phyloP scores from a whole-genome alignment of 108 stramenopile species.

The Cylindrotheca fusiformis region DNA sequence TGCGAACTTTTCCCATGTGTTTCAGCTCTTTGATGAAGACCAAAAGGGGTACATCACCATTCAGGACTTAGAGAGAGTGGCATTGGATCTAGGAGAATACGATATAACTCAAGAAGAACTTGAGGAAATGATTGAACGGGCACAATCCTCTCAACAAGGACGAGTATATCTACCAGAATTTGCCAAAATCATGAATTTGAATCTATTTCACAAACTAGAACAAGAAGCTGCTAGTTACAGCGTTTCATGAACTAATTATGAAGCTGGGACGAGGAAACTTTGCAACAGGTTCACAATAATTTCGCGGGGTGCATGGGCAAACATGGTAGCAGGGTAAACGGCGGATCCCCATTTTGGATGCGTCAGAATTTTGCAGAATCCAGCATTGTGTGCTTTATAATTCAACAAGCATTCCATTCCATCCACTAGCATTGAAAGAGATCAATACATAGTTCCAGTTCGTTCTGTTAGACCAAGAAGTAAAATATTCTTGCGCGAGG shows the following conservation, averaged over 20 bases:
- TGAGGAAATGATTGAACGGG: constrained; percentile 98
- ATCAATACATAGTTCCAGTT: no score
- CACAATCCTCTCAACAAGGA: constrained; percentile 81
- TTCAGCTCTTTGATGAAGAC: constrained; percentile 97
- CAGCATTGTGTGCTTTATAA: constrained; percentile 89
- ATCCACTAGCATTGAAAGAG: no score
- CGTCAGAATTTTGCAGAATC: constrained; percentile 94
- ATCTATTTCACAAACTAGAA: constrained; percentile 37
- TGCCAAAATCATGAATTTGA: constrained; percentile 87
- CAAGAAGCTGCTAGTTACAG: not conserved
- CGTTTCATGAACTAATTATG: no score
- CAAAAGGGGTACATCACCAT: constrained; percentile 93
- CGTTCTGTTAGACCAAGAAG: no score
- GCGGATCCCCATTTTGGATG: constrained; percentile 94
- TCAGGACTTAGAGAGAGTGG: constrained; percentile 92
- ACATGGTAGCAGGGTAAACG: constrained; percentile 96
- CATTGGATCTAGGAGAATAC: constrained; percentile 96
- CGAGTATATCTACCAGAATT: constrained; percentile 90
- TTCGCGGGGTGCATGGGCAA: constrained; percentile 71
- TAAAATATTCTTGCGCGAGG: no score
- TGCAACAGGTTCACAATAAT: constrained; percentile 47
- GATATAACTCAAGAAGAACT: constrained; percentile 95
- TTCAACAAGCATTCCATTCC: constrained; percentile 90
- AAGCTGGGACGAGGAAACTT: not conserved
- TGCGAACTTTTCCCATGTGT: constrained; percentile 82